Percentiles rank a stretch among this genome's conserved stretches.
phyloP scores from a whole-genome alignment of 1,284 basidiomycete genomes.

The Trichosporon asahii region DNA sequence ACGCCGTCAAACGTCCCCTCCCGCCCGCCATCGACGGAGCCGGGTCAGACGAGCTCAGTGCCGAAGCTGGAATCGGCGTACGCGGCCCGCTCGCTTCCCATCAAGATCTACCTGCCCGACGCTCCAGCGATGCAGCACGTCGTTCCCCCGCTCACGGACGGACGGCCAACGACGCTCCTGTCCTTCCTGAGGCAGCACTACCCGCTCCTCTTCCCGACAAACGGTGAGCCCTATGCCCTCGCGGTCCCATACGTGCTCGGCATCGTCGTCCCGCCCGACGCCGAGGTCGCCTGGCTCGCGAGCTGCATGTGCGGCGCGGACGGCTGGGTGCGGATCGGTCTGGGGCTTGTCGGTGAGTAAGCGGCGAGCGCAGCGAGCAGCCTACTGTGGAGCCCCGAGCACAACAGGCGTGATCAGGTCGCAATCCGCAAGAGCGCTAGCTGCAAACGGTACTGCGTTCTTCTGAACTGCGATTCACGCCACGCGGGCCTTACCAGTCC shows the following conservation, averaged over 20 bases:
- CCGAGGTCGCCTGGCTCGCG: constrained; percentile 89
- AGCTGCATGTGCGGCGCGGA: constrained; percentile 86
- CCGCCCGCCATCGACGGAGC: constrained; percentile 67
- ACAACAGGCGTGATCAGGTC: too few relatives aligned
- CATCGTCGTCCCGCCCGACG: constrained; percentile 75
- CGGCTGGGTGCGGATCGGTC: constrained; percentile 86
- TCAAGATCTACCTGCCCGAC: constrained; percentile 85
- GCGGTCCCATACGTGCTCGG: constrained; percentile 74
- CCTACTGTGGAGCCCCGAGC: too few relatives aligned
- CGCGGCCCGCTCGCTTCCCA: constrained; percentile 77
- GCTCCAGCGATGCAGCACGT: constrained; percentile 87
- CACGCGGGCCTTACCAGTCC: not conserved
- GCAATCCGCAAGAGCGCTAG: too few relatives aligned
- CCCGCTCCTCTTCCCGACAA: constrained; percentile 54
- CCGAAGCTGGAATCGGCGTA: constrained; percentile 59
- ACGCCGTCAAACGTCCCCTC: constrained; percentile 56
- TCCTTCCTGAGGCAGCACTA: constrained; percentile 49
- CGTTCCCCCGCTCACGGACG: constrained; percentile 63
- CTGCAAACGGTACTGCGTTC: too few relatives aligned
- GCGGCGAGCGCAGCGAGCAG: not conserved
- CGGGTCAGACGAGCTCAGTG: constrained; percentile 55
- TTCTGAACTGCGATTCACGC: too few relatives aligned
- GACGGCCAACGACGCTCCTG: constrained; percentile 53
- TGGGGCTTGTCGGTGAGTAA: constrained; percentile 57
- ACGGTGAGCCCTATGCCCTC: constrained; percentile 41